Evolutionary conservation across 2,329 filamentous ascomycete genomes (phyloP).

Genomic region (Ophiocordyceps australis): DNA sequence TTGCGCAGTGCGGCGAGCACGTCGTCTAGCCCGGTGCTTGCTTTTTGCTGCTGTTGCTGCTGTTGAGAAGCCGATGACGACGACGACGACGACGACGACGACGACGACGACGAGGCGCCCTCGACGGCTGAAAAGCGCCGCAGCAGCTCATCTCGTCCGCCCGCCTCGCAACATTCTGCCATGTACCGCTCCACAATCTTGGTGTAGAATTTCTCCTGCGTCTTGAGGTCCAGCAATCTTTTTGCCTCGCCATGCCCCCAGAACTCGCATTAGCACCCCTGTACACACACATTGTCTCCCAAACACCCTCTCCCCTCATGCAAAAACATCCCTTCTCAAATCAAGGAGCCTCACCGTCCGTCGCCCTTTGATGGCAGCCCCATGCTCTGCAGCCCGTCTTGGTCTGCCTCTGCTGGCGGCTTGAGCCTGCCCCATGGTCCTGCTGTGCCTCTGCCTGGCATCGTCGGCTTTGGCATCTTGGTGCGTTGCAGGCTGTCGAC

Average conservation of each 20-base stretch:
- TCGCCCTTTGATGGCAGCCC: slow-evolving; percentile 87
- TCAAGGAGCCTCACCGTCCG: slow-evolving; percentile 48
- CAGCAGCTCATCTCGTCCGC: slow-evolving; percentile 55
- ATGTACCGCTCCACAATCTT: slow-evolving; percentile 81
- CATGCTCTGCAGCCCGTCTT: slow-evolving; percentile 63
- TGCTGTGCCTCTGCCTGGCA: slow-evolving; percentile 8
- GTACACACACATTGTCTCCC: too few relatives aligned
- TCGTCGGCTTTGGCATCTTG: too few relatives aligned
- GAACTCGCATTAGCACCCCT: too few relatives aligned
- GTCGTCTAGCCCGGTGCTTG: slow-evolving; percentile 11
- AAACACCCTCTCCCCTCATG: too few relatives aligned
- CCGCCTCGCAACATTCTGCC: slow-evolving; percentile 64
- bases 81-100: too few relatives aligned
- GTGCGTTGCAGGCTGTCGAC: too few relatives aligned
- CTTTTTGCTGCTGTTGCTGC: not conserved
- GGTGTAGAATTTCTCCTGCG: slow-evolving; percentile 72
- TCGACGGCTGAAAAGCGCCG: slow-evolving; percentile 52
- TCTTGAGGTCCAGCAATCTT: slow-evolving; percentile 56
- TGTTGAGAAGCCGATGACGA: not conserved
- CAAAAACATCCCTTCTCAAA: too few relatives aligned
- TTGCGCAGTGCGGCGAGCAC: slow-evolving; percentile 79
- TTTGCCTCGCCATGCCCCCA: too few relatives aligned
- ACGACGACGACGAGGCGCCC: not conserved
- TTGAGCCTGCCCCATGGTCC: slow-evolving; percentile 54
- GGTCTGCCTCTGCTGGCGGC: slow-evolving; percentile 48